Conservation (phyloP, 441 rosid species). For the Hura crepitans region DNA sequence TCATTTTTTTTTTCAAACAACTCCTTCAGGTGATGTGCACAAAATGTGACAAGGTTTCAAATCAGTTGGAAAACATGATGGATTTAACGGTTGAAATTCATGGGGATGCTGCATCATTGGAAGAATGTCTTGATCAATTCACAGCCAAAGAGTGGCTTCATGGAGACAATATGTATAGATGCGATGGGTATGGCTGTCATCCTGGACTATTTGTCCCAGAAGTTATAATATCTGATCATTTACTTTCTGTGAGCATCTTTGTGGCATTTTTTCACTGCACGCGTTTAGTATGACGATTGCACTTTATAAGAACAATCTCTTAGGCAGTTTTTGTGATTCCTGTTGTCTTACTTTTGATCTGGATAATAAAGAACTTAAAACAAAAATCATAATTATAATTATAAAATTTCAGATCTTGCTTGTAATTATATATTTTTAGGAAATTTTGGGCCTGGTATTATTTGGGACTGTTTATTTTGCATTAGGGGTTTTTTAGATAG, state of each 20-base stretch:
- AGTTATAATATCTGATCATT: neutral
- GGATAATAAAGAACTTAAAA: neutral
- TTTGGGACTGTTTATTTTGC: no score
- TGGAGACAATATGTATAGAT: slow-evolving; percentile 95
- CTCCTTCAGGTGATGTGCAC: slow-evolving; percentile 70
- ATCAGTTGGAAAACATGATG: slow-evolving; percentile 94
- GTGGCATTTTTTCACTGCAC: neutral
- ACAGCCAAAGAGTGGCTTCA: slow-evolving; percentile 82
- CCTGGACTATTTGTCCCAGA: neutral
- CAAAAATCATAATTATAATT: no score
- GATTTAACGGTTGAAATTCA: slow-evolving; percentile 94
- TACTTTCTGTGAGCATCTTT: neutral
- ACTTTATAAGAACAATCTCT: neutral
- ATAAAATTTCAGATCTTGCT: no score
- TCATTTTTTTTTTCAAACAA: slow-evolving; percentile 7
- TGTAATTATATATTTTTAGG: no score
- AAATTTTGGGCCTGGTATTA: no score
- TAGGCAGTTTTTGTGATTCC: neutral
- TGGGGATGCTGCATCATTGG: slow-evolving; percentile 84
- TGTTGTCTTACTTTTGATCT: neutral
- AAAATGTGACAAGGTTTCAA: slow-evolving; percentile 63
- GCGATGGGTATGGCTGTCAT: slow-evolving; percentile 65
- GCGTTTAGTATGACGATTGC: slow-evolving; percentile 2
- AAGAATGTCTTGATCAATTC: slow-evolving; percentile 89
- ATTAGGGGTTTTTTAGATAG: no score